These are phyloP conservation scores for Macrotyloma uniflorum DNA, from an alignment of 306 rosid genomes.

Conservation along the genomic window DNA sequence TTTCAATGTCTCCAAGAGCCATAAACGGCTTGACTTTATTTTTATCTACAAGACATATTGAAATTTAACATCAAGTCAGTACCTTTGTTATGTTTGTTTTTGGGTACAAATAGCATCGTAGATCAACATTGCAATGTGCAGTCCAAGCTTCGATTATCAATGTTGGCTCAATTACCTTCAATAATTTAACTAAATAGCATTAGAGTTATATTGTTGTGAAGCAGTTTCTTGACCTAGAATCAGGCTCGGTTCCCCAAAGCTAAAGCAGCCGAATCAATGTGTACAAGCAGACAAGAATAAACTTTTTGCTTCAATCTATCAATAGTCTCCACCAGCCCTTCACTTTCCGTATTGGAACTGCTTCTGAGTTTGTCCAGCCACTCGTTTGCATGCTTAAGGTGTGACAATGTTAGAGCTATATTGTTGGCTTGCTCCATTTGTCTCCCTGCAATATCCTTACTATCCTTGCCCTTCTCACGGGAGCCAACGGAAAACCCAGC, in stretches of 20 bases:
- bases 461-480: conserved; percentile 68
- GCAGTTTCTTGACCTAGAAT: conserved; percentile 29
- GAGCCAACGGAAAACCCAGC: conserved; percentile 57
- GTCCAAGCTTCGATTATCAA: background rate
- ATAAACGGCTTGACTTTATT: background rate
- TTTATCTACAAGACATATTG: background rate
- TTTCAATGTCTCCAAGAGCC: background rate
- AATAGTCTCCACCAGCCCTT: conserved; percentile 51
- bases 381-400: conserved; percentile 87
- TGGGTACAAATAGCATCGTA: conserved; percentile 30
- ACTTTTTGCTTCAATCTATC: conserved; percentile 76
- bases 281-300: conserved; percentile 74
- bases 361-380: conserved; percentile 79
- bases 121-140: conserved; percentile 27
- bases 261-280: conserved; percentile 81
- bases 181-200: conserved; percentile 47
- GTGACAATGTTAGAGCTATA: conserved; percentile 71
- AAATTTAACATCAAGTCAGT: conserved; percentile 4
- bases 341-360: conserved; percentile 49
- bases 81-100: background rate
- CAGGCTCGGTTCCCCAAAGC: conserved; percentile 75
- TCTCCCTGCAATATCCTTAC: conserved; percentile 56
- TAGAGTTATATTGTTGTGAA: background rate
- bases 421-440: conserved; percentile 61
- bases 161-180: conserved; percentile 33